Base-by-base conservation (phyloP, 2,329 filamentous ascomycete species). In the Corinectria fuckeliana region DNA sequence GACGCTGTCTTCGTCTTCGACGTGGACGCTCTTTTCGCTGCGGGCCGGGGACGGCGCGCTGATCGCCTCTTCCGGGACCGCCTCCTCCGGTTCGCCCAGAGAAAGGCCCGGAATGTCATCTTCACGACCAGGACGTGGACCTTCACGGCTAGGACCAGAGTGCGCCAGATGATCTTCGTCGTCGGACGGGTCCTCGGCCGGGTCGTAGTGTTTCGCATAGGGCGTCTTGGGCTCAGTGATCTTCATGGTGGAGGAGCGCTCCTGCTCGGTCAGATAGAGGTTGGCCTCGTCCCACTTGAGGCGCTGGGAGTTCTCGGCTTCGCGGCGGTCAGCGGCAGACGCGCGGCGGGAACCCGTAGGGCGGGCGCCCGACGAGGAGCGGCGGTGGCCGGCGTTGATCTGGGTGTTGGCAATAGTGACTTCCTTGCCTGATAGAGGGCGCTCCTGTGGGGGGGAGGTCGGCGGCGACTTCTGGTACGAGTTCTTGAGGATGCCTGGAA, bases 201-300 rank as follows among this genome's bases (percentile, higher is more conserved):
- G 93, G 72, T 98, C 91, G 77, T 97, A 97, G 72, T 93, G 92
- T 72, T 90, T 91, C 32, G 92, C 95, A 75, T 94, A 99, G 4
- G 95, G 95, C 7, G 95, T 99, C 84, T 99, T 99, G 62, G 95
- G 95, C 80, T 99, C 95, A 67, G 93, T 91, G 66, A 99, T 99
- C 83, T 98, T 99, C 95, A 99, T 99, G 59, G 93, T 97, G 62
- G 91, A 90, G 60, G 89, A 92, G 77, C 91, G 93, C 78, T 98
- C 92, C 77, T 98, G 94, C 80, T 99, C 95, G 7, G 95, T 95
- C 52, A 99, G 85, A 78, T 97, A 99, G 28, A 99, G 85, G 74
- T 99, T 99, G 44, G 92, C 95, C 81, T 99, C 95, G 76, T 99
- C 95, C 95, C 95, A 99, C 80, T 97, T 97, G 68, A 99, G 83